Percentiles rank a stretch among this genome's conserved stretches.
These are phyloP conservation scores for Tanozyma kutaoensis DNA, from an alignment of 805 yeast genomes.

Conservation along the genomic window DNA sequence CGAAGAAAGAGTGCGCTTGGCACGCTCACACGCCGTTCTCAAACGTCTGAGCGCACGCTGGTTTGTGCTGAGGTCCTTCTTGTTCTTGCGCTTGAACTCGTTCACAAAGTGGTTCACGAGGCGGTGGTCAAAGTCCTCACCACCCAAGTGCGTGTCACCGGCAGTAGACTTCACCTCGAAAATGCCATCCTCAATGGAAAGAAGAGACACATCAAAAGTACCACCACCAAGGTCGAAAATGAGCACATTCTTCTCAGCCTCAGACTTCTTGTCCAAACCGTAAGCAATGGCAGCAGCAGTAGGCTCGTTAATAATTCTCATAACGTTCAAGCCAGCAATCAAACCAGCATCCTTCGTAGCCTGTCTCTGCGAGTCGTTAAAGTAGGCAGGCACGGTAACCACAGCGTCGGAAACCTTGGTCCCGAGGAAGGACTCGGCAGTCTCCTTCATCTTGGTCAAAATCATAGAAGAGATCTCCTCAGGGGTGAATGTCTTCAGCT, in stretches of 20 bases:
- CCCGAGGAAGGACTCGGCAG: slow-evolving; percentile 87
- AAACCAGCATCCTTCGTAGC: slow-evolving; percentile 41
- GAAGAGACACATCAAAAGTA: slow-evolving; percentile 34
- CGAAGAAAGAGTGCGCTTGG: slow-evolving; percentile 95
- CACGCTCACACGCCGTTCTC: slow-evolving; percentile 98
- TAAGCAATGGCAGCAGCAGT: slow-evolving; percentile 97
- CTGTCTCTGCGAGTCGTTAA: slow-evolving; percentile 38
- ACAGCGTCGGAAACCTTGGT: slow-evolving; percentile 48
- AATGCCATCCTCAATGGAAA: slow-evolving; percentile 35
- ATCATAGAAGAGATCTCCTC: slow-evolving; percentile 95
- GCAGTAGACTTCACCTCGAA: slow-evolving; percentile 37
- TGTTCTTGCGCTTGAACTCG: slow-evolving; percentile 97
- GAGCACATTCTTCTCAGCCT: slow-evolving; percentile 45
- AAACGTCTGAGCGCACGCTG: slow-evolving; percentile 97
- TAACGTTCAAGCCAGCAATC: slow-evolving; percentile 36
- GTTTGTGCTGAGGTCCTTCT: slow-evolving; percentile 84
- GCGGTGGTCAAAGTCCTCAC: slow-evolving; percentile 97
- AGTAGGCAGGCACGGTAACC: slow-evolving; percentile 36
- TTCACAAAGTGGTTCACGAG: slow-evolving; percentile 85
- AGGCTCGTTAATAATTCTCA: slow-evolving; percentile 36
- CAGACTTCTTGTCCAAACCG: slow-evolving; percentile 60
- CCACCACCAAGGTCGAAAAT: slow-evolving; percentile 39
- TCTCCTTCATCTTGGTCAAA: slow-evolving; percentile 73
- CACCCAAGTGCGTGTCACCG: slow-evolving; percentile 68
- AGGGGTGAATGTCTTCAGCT: slow-evolving; percentile 78